Evolutionary conservation across 345 rosid species (phyloP), one percentile per base, ranked within the genome.

Genomic region (Atalantia buxifolia): DNA sequence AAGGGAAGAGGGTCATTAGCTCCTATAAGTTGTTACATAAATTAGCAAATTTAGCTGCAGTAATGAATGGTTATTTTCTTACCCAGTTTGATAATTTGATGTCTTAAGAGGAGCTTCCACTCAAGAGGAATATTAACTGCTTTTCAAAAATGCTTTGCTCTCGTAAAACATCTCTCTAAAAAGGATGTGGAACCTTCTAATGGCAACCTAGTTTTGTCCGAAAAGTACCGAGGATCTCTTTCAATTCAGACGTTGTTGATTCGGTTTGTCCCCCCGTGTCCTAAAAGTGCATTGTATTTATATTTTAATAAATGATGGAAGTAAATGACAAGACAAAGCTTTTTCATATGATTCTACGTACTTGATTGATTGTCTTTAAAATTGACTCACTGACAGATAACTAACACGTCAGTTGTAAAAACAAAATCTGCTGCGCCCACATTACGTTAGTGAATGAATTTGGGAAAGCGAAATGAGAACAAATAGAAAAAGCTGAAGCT

Each of bases 391-490:
- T 75, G 24, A 36, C 68, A 65, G 13, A 35, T 6, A 36, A 36
- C 69, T 35, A 79, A 64, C 81, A 83, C 78, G 75, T 85, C 83
- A 83, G 81, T 56, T 48, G 45, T 35, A 53, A 18, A 14, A 45
- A 45, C 50, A 45, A 45, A 45, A 45, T 45, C 16, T 13, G 50
- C 50, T 45, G 50, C 50, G 50, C 50, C 50, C 50, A 45, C 50
- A 45, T 45, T 45, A 13, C 50, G 18, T 13, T 45, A 3, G 50
- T 0, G 50, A 63, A 72, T 76, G 75, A 72, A 16, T 16, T 72
- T 77, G 66, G 76, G 84, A 82, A 78, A 82, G 82, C 78, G 83
- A 83, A 78, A 78, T 82, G 79, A 78, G 82, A 68, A 30, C 61
- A 50, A 45, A 59, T 9, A 56, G 42, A 64, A 53, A 53, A 53